Evolutionary conservation across 2,329 filamentous ascomycete genomes (phyloP).

Genomic region (Triangularia setosa): DNA sequence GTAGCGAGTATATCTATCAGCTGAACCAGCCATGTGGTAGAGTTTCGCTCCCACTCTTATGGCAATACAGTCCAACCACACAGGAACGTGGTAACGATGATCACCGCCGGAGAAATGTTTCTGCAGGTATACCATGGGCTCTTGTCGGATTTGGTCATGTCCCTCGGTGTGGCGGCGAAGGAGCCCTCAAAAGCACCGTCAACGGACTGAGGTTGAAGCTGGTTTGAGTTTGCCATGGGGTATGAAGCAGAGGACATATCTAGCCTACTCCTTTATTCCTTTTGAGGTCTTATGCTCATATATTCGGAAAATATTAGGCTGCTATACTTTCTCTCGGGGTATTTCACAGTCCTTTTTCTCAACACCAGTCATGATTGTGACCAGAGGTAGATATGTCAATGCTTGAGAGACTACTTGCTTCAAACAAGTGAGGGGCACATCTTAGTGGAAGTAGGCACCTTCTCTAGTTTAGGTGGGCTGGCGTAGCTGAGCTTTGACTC

Average conservation of each 20-base stretch:
- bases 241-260: background rate
- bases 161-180: conserved; percentile 22
- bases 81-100: conserved; percentile 51
- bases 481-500: no score
- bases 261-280: no score
- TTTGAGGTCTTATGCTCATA: background rate
- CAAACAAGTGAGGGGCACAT: no score
- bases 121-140: conserved; percentile 27
- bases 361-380: no score
- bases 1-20: no score
- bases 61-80: conserved; percentile 30
- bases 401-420: no score
- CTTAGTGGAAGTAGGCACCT: no score
- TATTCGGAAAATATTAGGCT: background rate
- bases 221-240: background rate
- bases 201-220: background rate
- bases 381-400: no score
- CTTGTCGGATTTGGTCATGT: background rate
- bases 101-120: conserved; percentile 23
- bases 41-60: background rate
- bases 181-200: conserved; percentile 17
- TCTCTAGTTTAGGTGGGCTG: no score
- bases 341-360: no score
- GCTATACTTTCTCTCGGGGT: no score
- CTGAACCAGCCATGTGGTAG: background rate